phyloP scores from a whole-genome alignment of 75 land plant species.

The Pseudotsuga menziesii region DNA sequence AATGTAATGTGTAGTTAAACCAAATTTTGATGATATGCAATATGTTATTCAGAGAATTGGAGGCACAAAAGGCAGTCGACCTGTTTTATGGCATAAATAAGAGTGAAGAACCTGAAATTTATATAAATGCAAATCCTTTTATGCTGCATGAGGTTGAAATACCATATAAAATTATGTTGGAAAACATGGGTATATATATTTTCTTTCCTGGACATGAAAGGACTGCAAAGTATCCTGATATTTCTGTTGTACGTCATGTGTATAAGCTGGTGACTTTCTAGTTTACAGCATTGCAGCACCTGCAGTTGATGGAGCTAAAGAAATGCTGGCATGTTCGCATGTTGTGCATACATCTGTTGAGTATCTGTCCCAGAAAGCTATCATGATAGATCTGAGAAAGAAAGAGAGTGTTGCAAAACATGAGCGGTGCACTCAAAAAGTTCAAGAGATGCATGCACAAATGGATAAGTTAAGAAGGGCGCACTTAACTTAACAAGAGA shows the following conservation, averaged over 20 bases:
- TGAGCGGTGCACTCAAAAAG: no score
- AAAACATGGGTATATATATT: slow-evolving; percentile 54
- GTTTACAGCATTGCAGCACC: slow-evolving; percentile 96
- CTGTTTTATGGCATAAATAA: slow-evolving; percentile 29
- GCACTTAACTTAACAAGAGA: no score
- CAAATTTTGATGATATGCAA: not conserved
- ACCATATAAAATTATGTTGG: slow-evolving; percentile 91
- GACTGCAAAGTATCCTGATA: slow-evolving; percentile 56
- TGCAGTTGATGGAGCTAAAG: slow-evolving; percentile 78
- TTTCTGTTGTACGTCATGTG: slow-evolving; percentile 84
- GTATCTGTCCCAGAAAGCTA: slow-evolving; percentile 32
- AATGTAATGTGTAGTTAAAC: no score
- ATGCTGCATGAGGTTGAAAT: slow-evolving; percentile 91
- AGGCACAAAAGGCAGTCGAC: slow-evolving; percentile 47
- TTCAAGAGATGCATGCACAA: no score
- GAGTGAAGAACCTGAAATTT: slow-evolving; percentile 84
- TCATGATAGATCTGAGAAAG: slow-evolving; percentile 78
- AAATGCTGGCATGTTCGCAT: slow-evolving; percentile 58
- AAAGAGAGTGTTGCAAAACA: slow-evolving; percentile 60
- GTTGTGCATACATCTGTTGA: slow-evolving; percentile 32
- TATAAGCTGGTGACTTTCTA: slow-evolving; percentile 81
- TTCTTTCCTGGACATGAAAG: slow-evolving; percentile 84
- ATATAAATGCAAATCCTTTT: slow-evolving; percentile 93
- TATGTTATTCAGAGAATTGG: slow-evolving; percentile 72
- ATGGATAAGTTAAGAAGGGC: no score